phyloP scores from a whole-genome alignment of 2,329 filamentous ascomycete species.

The Aspergillus novoparasiticus region DNA sequence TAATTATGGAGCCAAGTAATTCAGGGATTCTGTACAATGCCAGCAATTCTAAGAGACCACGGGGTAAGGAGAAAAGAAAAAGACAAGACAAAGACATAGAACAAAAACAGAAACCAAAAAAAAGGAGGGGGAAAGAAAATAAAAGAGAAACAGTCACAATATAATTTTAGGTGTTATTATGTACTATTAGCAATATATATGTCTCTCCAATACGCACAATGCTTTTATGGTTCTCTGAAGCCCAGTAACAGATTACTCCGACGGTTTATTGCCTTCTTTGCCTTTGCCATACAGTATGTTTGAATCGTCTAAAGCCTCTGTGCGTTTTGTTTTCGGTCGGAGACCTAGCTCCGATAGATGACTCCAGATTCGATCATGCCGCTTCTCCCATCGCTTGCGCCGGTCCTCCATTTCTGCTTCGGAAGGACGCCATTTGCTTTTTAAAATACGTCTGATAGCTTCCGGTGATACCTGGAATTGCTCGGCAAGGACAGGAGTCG shows the following conservation, averaged over 20 bases:
- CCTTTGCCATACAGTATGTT: constrained; percentile 27
- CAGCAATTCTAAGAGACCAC: too few species aligned
- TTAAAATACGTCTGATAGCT: constrained; percentile 82
- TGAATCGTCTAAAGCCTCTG: constrained; percentile 27
- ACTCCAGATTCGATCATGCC: constrained; percentile 50
- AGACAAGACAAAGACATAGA: neutral
- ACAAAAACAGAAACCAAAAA: neutral
- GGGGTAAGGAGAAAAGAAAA: neutral
- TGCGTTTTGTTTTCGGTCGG: constrained; percentile 56
- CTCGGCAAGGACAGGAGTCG: constrained; percentile 69
- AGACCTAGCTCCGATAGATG: constrained; percentile 54
- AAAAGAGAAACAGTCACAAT: neutral
- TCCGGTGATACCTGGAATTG: constrained; percentile 88
- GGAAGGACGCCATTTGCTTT: constrained; percentile 50
- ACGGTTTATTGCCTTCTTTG: constrained; percentile 5
- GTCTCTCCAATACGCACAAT: neutral
- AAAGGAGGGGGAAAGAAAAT: neutral
- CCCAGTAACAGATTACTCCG: neutral
- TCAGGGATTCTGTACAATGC: too few species aligned
- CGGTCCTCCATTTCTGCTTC: constrained; percentile 43
- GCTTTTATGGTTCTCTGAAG: neutral
- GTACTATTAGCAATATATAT: neutral
- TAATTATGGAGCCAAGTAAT: too few species aligned
- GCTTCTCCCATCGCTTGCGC: constrained; percentile 47
- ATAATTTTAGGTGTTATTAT: neutral